phyloP scores from a whole-genome alignment of 1,139 yeast genomes.

The Taphrina deformans region DNA sequence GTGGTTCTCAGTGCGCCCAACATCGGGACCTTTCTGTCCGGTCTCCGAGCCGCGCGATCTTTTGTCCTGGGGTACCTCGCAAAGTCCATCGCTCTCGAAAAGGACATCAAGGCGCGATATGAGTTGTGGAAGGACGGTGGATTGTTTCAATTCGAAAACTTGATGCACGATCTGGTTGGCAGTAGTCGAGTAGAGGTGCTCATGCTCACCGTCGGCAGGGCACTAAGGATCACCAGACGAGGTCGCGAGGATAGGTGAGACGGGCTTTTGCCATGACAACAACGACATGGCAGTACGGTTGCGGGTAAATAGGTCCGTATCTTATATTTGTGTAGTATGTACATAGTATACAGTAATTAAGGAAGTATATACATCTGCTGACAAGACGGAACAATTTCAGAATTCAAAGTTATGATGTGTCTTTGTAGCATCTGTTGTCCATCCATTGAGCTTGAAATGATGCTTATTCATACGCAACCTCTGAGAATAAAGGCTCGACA shows the following conservation, averaged over 20 bases:
- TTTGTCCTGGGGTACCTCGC: conserved; percentile 10
- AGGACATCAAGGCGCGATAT: conserved; percentile 24
- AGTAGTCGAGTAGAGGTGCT: conserved; percentile 20
- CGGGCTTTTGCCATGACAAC: too few species aligned
- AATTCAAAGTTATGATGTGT: too few species aligned
- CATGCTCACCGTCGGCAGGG: conserved; percentile 20
- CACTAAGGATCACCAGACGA: conserved; percentile 18
- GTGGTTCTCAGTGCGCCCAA: conserved; percentile 11
- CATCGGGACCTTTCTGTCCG: conserved; percentile 3
- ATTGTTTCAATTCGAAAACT: conserved; percentile 4
- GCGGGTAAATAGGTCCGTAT: neutral
- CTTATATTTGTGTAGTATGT: neutral
- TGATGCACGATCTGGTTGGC: conserved; percentile 30
- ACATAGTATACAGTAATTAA: neutral
- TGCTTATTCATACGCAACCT: neutral
- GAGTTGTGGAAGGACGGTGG: conserved; percentile 30
- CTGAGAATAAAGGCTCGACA: neutral
- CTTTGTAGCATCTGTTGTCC: too few species aligned
- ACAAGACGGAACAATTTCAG: too few species aligned
- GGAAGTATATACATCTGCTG: neutral
- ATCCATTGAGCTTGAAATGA: too few species aligned
- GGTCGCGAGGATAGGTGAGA: conserved; percentile 16
- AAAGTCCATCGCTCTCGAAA: conserved; percentile 16
- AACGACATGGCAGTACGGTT: too few species aligned
- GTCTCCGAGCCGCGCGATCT: conserved; percentile 7